Evolutionary conservation across 2,329 filamentous ascomycete species (phyloP), one percentile per base, ranked within the genome.

Genomic region (Ascochyta viciae-villosae): DNA sequence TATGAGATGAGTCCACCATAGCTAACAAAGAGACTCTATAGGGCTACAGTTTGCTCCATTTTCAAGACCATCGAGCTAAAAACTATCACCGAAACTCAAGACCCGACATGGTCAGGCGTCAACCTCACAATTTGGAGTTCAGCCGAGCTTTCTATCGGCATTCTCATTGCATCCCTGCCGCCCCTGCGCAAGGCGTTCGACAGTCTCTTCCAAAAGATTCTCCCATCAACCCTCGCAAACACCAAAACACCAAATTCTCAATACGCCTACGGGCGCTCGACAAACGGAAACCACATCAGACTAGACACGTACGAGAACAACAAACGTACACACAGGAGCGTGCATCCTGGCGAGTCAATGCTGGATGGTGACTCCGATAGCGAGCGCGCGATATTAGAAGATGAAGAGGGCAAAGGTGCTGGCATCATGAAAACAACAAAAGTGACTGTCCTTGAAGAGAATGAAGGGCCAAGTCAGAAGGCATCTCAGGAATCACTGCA

Each of bases 11-110:
- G 8, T 5, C 8, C 31, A 5, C 1, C 19, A 10, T 6, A n/a
- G 16, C 44, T 54, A 26, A 54, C 43, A 26, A n/a, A 1, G 16
- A n/a, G 13, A 15, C 13, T 15, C 24, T 3, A n/a, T 27, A 70
- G 69, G 8, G 67, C 64, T 6, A 71, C 65, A 1, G 57, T 71
- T 16, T 70, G 67, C 46, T 68, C 66, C 9, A 63, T 70, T 4
- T 70, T 72, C 60, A 72, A 72, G 33, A 65, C 64, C 6, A 57
- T 66, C 26, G 64, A 71, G 45, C 59, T 72, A 3, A 62, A 62
- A 5, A 53, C 59, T 0, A 55, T 73, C n/a, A 54, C 42, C 7
- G 57, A 63, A 22, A 67, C 67, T 0, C 38, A 6, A 23, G 69
- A 73, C 29, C 64, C 65, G 3, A 70, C 67, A 3, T 71, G 63